Conservation (phyloP, 2,329 filamentous ascomycete genomes). For the Talaromyces marneffei region DNA sequence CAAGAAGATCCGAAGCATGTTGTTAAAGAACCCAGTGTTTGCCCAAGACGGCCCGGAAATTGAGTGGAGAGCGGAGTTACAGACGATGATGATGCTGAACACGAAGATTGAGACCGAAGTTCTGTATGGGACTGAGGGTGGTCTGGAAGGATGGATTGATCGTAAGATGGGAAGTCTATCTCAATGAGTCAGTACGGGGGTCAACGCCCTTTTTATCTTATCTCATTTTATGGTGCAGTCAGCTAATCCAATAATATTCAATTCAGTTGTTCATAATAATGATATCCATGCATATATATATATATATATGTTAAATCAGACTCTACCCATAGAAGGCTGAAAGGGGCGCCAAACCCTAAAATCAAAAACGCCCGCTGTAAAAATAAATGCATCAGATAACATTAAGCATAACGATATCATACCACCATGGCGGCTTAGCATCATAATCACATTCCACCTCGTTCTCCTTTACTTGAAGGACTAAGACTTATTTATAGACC, state of each 20-base stretch:
- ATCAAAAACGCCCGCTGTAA: conserved; percentile 2
- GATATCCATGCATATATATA: not conserved
- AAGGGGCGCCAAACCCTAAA: not conserved
- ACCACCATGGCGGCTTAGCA: not conserved
- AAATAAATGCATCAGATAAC: not conserved
- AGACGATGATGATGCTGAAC: conserved; percentile 57
- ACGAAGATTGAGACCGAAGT: conserved; percentile 59
- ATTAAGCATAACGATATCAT: conserved; percentile 6
- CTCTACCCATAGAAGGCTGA: not conserved
- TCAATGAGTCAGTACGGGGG: not conserved
- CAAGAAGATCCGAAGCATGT: conserved; percentile 50
- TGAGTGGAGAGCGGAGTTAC: conserved; percentile 49
- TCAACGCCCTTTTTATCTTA: too few relatives aligned
- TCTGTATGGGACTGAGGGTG: conserved; percentile 40
- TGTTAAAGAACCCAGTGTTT: conserved; percentile 41
- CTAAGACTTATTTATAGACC: conserved; percentile 61
- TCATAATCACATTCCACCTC: conserved; percentile 1
- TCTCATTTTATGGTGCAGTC: not conserved
- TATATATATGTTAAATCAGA: not conserved
- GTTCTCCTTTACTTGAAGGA: not conserved
- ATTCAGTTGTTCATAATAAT: not conserved
- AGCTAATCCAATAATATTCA: not conserved
- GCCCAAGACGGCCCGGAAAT: conserved; percentile 40
- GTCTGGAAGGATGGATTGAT: conserved; percentile 42
- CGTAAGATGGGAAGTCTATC: conserved; percentile 22